Percentiles rank a stretch among this genome's conserved stretches.
phyloP scores from a whole-genome alignment of 164 flowering plant genomes.

The Aristolochia californica region DNA sequence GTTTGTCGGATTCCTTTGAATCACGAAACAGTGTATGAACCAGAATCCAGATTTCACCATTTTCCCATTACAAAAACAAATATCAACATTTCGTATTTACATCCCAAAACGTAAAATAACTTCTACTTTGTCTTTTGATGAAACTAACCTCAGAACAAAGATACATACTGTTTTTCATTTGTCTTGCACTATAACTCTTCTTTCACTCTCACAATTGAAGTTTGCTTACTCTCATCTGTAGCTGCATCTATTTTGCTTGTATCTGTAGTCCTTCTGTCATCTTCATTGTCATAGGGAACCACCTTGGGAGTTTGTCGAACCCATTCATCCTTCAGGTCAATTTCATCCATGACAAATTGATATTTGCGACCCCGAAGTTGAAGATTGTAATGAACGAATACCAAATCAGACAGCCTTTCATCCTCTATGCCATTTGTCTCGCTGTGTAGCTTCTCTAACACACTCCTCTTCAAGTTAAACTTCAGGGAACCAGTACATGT shows the following conservation, averaged over 20 bases:
- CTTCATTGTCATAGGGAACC: no score
- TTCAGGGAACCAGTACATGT: conserved; percentile 42
- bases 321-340: conserved; percentile 24
- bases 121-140: no score
- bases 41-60: no score
- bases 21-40: no score
- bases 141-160: no score
- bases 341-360: conserved; percentile 8
- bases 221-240: background rate
- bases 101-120: background rate
- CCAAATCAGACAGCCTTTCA: conserved; percentile 17
- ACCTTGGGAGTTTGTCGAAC: conserved; percentile 8
- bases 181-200: conserved; percentile 2
- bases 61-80: no score
- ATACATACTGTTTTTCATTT: no score
- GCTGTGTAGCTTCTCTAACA: conserved; percentile 34
- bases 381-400: conserved; percentile 28
- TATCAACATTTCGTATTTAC: no score
- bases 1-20: no score
- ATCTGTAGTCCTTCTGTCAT: background rate
- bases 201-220: conserved; percentile 5
- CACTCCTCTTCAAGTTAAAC: conserved; percentile 30
- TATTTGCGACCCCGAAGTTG: conserved; percentile 14
- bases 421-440: conserved; percentile 29
- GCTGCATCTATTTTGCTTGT: background rate